Base-by-base conservation (phyloP, 306 rosid genomes). In the Lathyrus aphaca region DNA sequence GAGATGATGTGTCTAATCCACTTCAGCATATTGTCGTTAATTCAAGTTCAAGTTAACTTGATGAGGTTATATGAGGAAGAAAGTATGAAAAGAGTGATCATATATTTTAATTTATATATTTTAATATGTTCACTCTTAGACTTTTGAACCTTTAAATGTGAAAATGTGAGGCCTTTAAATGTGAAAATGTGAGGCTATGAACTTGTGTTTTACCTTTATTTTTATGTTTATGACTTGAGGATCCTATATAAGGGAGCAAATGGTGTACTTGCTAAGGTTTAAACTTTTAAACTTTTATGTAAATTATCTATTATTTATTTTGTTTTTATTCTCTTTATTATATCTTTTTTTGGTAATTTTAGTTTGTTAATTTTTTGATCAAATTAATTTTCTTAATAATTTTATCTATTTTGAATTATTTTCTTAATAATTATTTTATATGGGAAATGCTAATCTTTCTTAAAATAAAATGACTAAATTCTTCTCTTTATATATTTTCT, bases 11-110 rank as follows among this genome's bases (percentile, higher is more conserved):
- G 4, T 62, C 64, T 3, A 80, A 86, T 66, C 97, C 97, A 0
- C 64, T 88, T 44, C 85, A 86, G 77, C 92, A 91, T 60, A 91
- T 91, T 71, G 84, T 86, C 21, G 97, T 91, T 37, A 84, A 37
- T 68, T 82, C 87, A 10, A 48, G 73, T 65, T 46, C 74, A 65
- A 69, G 15, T 32, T 7, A 9, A 29, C 2, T 43, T 49, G 40
- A 35, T 25, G 39, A 64, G 59, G 62, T 40, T 45, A 32, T 11
- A 46, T n/a, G 17, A 51, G 55, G 30, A 42, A 18, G 21, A 40
- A 18, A 32, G 12, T 27, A 56, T 56, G 56, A 16, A 42, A 42
- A 27, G 76, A 65, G 63, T 46, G 17, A 42, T 57, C 14, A 12
- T 14, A 59, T 21, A 73, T 53, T 74, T 13, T 35, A 35, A 40